phyloP scores from a whole-genome alignment of 805 yeast species.

The Metschnikowia anglica region DNA sequence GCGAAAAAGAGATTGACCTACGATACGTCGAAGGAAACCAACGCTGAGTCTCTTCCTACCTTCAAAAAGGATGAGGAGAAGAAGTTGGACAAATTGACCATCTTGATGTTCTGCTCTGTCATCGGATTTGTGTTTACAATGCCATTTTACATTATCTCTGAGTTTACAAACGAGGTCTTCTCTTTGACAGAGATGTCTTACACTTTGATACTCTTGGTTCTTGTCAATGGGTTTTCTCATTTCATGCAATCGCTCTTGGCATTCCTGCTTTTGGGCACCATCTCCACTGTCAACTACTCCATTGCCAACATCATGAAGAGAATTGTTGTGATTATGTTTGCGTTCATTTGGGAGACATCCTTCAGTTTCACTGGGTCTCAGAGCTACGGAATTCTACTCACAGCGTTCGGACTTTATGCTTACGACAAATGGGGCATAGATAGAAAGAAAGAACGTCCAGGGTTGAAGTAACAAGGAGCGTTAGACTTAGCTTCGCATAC shows the following conservation, averaged over 20 bases:
- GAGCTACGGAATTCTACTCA: conserved; percentile 35
- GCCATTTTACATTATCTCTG: conserved; percentile 64
- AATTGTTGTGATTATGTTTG: conserved; percentile 65
- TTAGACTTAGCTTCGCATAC: neutral
- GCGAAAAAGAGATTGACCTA: conserved; percentile 70
- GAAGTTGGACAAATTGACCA: conserved; percentile 68
- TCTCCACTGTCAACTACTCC: conserved; percentile 75
- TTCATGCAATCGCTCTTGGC: conserved; percentile 73
- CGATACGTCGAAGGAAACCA: conserved; percentile 27
- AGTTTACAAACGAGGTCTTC: conserved; percentile 33
- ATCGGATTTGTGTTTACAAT: conserved; percentile 67
- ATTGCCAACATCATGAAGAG: conserved; percentile 76
- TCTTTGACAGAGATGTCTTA: conserved; percentile 34
- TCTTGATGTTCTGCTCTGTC: conserved; percentile 66
- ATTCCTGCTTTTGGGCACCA: conserved; percentile 68
- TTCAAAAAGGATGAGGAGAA: conserved; percentile 23
- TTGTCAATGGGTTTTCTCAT: conserved; percentile 68
- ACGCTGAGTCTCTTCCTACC: conserved; percentile 25
- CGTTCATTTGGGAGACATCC: conserved; percentile 56
- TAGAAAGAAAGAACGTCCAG: conserved; percentile 7
- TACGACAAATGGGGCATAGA: conserved; percentile 42
- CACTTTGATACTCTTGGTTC: conserved; percentile 38
- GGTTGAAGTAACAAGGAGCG: neutral
- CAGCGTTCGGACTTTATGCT: conserved; percentile 41
- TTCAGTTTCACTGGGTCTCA: conserved; percentile 39